Percentiles rank a stretch among this genome's conserved stretches.
These are phyloP conservation scores for Poterioochromonas sp. DNA, from an alignment of 352 stramenopile species.

Conservation along the genomic window DNA sequence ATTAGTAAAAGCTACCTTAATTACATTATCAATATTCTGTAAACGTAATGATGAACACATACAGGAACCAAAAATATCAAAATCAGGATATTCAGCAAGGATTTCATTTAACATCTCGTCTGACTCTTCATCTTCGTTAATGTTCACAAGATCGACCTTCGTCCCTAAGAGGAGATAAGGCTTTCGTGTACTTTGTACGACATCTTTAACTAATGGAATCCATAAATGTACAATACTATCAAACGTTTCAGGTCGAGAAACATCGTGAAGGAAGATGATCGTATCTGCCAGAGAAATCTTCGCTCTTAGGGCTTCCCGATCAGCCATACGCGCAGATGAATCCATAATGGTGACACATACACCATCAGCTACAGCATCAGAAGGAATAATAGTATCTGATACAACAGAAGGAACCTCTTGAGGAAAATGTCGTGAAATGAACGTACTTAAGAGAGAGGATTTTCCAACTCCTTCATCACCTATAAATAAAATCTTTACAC, in stretches of 20 bases:
- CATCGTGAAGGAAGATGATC: background rate
- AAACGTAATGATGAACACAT: background rate
- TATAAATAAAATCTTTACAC: constrained; percentile 10
- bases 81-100: background rate
- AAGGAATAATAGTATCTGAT: constrained; percentile 17
- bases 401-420: background rate
- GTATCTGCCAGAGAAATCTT: background rate
- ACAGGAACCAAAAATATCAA: background rate
- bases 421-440: constrained; percentile 10
- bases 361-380: background rate
- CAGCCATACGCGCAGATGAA: background rate
- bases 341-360: constrained; percentile 8
- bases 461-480: constrained; percentile 18
- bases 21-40: background rate
- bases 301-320: background rate
- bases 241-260: background rate
- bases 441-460: constrained; percentile 2
- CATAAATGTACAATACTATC: background rate
- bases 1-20: background rate
- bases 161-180: background rate
- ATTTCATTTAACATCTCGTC: constrained; percentile 8
- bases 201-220: constrained; percentile 20
- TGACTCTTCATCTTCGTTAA: background rate
- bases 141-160: background rate
- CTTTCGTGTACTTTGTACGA: background rate